Base-by-base conservation (phyloP, 2,329 filamentous ascomycete genomes). In the Metarhizium brunneum region DNA sequence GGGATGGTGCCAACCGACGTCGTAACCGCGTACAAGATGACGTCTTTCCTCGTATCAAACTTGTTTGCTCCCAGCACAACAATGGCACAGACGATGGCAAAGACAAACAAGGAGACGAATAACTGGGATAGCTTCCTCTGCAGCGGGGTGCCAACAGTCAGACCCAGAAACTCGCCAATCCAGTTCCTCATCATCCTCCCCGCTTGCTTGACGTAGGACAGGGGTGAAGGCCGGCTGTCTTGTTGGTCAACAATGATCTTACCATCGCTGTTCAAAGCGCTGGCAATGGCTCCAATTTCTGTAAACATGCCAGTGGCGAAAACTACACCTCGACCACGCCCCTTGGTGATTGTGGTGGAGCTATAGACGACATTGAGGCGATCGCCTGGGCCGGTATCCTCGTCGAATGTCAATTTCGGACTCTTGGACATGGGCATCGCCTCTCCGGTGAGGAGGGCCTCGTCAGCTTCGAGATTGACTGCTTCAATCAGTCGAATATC, bases 111-210 rank as follows among this genome's bases (percentile, higher is more conserved):
- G 3, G 81, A 69, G 29, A 87, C 77, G 43, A 85, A 85, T 52
- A 89, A 78, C 64, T 85, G 83, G 61, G 81, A 83, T 52, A 88
- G 72, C 64, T 85, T 87, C 57, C 81, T 80, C 65, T 88, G 84
- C 42, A 89, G 72, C 1, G 86, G 86, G 4, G 86, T 88, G 29
- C 85, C 85, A n/a, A 82, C 66, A 2, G 62, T 67, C 20, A 74
- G 61, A 7, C 71, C 77, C 35, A 81, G 75, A 58, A 80, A 76
- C 52, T 72, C 66, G 4, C 67, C 66, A 5, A 64, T 5, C 4
- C 53, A 58, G 4, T 63, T 61, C 11, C 50, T 50, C 2, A 55
- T 52, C 18, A 43, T 36, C 5, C 29, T 54, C 56, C 10, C 52
- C 42, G 16, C 57, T n/a, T 35, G 32, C 50, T 51, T 55, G 25